These are phyloP conservation scores for Hansenula sp. DNA, from an alignment of 1,139 yeast genomes.

Conservation along the genomic window DNA sequence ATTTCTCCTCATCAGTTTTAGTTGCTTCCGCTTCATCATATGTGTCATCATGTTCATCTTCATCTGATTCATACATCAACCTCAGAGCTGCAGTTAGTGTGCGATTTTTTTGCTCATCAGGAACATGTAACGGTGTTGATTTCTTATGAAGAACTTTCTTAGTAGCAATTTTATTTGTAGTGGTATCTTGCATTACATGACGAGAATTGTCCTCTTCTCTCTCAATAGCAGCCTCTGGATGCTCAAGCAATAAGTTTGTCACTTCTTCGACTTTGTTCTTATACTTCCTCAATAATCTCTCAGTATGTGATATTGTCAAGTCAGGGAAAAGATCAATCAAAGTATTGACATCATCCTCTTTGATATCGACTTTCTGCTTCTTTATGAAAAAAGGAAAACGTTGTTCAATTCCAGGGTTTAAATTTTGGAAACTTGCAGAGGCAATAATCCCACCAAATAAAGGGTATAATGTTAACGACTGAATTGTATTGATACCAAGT, in stretches of 20 bases:
- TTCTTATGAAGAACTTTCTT: conserved; percentile 16
- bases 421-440: conserved; percentile 37
- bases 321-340: conserved; percentile 60
- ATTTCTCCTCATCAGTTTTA: conserved; percentile 16
- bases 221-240: conserved; percentile 40
- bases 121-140: conserved; percentile 29
- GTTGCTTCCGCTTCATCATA: conserved; percentile 65
- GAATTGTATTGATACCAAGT: conserved; percentile 40
- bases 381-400: conserved; percentile 32
- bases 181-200: conserved; percentile 6
- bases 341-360: conserved; percentile 37
- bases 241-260: conserved; percentile 59
- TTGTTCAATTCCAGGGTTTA: conserved; percentile 48
- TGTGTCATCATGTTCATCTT: conserved; percentile 79
- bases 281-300: conserved; percentile 41
- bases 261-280: conserved; percentile 53
- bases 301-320: conserved; percentile 41
- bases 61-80: conserved; percentile 65
- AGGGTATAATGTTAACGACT: conserved; percentile 44
- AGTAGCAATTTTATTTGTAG: conserved; percentile 8
- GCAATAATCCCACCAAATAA: conserved; percentile 49
- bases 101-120: conserved; percentile 46
- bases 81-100: conserved; percentile 63
- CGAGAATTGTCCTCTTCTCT: conserved; percentile 5
- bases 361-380: conserved; percentile 12